Evolutionary conservation across 23 red algal species (phyloP).

Genomic region (Pyropia yezoensis): DNA sequence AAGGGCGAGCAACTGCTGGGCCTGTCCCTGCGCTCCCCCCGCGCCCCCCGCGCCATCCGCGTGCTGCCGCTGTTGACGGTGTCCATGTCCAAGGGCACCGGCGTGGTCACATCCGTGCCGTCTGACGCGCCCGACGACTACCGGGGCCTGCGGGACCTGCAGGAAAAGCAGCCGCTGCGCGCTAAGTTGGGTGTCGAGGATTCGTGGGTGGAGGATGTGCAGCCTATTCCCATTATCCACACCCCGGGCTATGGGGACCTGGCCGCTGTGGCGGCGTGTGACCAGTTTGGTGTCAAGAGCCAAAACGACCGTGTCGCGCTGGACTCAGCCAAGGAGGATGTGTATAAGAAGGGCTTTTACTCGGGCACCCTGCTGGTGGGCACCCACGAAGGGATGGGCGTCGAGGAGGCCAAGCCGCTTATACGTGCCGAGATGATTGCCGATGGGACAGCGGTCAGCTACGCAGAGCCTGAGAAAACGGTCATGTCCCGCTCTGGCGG

Average conservation of each 20-base stretch:
- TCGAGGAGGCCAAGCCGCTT: conserved; percentile 72
- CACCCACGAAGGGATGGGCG: conserved; percentile 45
- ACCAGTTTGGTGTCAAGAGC: conserved; percentile 63
- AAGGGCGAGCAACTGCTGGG: conserved; percentile 72
- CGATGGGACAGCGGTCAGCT: conserved; percentile 40
- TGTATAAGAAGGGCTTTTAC: conserved; percentile 98
- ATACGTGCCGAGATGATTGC: conserved; percentile 67
- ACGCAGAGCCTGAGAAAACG: conserved; percentile 86
- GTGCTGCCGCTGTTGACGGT: conserved; percentile 89
- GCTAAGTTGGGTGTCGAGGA: conserved; percentile 80
- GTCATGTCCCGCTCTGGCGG: conserved; percentile 83
- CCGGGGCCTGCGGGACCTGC: conserved; percentile 89
- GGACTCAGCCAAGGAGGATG: conserved; percentile 86
- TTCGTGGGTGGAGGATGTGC: conserved; percentile 85
- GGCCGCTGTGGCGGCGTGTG: conserved; percentile 79
- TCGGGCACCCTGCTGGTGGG: conserved; percentile 70
- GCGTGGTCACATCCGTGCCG: conserved; percentile 93
- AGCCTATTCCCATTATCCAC: conserved; percentile 87
- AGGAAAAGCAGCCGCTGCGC: conserved; percentile 83
- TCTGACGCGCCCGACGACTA: conserved; percentile 97
- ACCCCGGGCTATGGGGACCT: conserved; percentile 83
- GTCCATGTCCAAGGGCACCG: conserved; percentile 85
- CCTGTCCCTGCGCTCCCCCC: conserved; percentile 61
- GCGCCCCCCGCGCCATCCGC: conserved; percentile 46
- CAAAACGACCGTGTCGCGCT: conserved; percentile 94